These are phyloP conservation scores for Meripilus lineatus DNA, from an alignment of 1,284 basidiomycete species.

Conservation along the genomic window DNA sequence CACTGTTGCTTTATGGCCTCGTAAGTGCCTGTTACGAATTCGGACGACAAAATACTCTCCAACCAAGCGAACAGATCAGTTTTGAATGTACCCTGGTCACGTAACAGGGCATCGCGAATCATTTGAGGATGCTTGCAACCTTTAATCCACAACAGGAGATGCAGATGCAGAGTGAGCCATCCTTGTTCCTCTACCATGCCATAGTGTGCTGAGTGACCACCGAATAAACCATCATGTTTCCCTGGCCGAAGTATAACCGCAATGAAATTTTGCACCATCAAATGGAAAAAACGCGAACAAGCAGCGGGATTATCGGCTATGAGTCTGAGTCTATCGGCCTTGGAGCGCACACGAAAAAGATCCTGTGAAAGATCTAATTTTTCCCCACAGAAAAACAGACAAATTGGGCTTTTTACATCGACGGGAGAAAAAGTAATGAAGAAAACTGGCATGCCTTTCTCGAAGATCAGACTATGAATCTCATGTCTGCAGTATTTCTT, in stretches of 20 bases:
- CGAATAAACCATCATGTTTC: conserved; percentile 24
- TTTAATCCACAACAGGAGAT: conserved; percentile 24
- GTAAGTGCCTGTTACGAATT: too few species aligned
- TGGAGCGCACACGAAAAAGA: conserved; percentile 9
- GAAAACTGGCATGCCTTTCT: conserved; percentile 30
- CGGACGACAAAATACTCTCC: too few species aligned
- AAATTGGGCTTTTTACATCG: conserved; percentile 26
- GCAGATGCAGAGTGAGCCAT: too few species aligned
- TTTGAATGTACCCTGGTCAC: too few species aligned
- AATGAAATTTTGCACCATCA: conserved; percentile 22
- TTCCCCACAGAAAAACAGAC: conserved; percentile 26
- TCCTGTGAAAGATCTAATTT: too few species aligned
- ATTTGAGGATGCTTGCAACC: conserved; percentile 8
- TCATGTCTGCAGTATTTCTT: conserved; percentile 29
- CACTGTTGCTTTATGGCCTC: too few species aligned
- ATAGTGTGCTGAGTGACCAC: conserved; percentile 29
- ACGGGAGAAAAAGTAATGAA: conserved; percentile 34
- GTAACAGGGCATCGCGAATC: too few species aligned
- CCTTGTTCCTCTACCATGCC: conserved; percentile 35
- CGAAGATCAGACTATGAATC: conserved; percentile 31
- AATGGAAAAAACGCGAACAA: conserved; percentile 10
- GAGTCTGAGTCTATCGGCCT: conserved; percentile 6
- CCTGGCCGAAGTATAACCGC: conserved; percentile 24
- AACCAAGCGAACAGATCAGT: too few species aligned
- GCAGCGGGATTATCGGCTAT: conserved; percentile 29